A percentile compares a stretch with the other conserved stretches of the same genome.
These are phyloP conservation scores for Coffea canephora DNA, from an alignment of 257 asterid genomes.

Conservation along the genomic window DNA sequence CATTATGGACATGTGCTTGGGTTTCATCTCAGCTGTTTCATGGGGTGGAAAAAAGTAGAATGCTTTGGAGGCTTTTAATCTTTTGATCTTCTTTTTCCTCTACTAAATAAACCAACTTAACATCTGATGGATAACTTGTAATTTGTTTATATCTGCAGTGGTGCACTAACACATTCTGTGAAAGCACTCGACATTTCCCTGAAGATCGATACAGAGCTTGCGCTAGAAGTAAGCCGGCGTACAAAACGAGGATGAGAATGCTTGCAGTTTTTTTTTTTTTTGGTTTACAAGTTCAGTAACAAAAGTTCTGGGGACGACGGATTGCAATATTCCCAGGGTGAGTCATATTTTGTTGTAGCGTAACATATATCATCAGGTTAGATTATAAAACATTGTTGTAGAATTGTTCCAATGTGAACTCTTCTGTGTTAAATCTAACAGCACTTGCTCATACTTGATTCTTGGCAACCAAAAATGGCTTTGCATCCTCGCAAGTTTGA, in stretches of 20 bases:
- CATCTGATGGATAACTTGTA: background rate
- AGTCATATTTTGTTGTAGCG: background rate
- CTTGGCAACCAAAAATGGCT: background rate
- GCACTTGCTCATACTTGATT: background rate
- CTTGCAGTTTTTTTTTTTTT: background rate
- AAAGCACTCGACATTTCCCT: conserved; percentile 94
- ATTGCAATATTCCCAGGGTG: background rate
- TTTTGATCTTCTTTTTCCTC: conserved; percentile 1
- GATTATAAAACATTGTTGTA: background rate
- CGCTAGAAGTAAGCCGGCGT: conserved; percentile 86
- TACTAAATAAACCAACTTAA: background rate
- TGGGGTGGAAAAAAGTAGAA: background rate
- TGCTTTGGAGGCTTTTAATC: background rate
- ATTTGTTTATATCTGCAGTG: conserved; percentile 47
- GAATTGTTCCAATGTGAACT: background rate
- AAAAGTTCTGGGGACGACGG: background rate
- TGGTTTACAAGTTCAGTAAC: background rate
- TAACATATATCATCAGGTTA: background rate
- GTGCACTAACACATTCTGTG: conserved; percentile 91
- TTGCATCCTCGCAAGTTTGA: background rate
- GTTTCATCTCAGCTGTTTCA: background rate
- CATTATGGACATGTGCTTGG: background rate
- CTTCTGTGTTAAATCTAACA: background rate
- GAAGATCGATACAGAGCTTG: conserved; percentile 96
- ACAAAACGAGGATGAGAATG: conserved; percentile 79